Evolutionary conservation across 2,329 filamentous ascomycete species (phyloP).

Genomic region (Diaporthe capsici): DNA sequence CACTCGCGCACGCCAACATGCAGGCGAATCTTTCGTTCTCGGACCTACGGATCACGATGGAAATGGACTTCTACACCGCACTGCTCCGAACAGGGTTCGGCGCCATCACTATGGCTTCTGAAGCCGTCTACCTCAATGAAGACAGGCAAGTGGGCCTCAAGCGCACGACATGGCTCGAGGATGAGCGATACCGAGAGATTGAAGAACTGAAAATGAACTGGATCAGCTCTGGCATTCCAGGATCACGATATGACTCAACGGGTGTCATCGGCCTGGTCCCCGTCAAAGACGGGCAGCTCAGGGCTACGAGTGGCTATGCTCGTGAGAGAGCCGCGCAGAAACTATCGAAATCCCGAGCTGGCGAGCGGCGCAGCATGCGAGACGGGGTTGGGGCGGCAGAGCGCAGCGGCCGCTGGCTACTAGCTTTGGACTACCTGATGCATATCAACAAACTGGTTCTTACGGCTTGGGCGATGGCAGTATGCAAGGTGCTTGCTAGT

Average conservation of each 20-base stretch:
- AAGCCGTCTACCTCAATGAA: constrained; percentile 96
- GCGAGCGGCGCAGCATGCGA: constrained; percentile 59
- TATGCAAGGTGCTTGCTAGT: constrained; percentile 67
- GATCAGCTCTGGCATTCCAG: constrained; percentile 61
- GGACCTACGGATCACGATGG: constrained; percentile 82
- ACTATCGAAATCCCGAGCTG: constrained; percentile 60
- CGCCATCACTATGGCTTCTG: constrained; percentile 91
- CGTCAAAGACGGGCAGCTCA: constrained; percentile 61
- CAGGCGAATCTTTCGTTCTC: constrained; percentile 91
- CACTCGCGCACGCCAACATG: constrained; percentile 86
- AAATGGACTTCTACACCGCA: constrained; percentile 96
- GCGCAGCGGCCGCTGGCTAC: constrained; percentile 82
- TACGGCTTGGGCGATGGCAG: constrained; percentile 68
- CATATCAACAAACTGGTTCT: constrained; percentile 78
- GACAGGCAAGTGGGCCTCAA: constrained; percentile 81
- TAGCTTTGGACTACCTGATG: constrained; percentile 81
- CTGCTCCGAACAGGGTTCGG: constrained; percentile 89
- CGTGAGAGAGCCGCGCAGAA: constrained; percentile 78
- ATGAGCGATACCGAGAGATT: constrained; percentile 84
- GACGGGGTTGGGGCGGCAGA: constrained; percentile 85
- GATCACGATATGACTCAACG: constrained; percentile 65
- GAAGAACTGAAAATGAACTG: constrained; percentile 70
- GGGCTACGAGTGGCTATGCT: constrained; percentile 72
- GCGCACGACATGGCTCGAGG: constrained; percentile 90
- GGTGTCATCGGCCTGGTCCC: constrained; percentile 70